A percentile compares a stretch with the other conserved stretches of the same genome.
Conservation (phyloP, 2,329 filamentous ascomycete species). For the Hypoxylon sp. region DNA sequence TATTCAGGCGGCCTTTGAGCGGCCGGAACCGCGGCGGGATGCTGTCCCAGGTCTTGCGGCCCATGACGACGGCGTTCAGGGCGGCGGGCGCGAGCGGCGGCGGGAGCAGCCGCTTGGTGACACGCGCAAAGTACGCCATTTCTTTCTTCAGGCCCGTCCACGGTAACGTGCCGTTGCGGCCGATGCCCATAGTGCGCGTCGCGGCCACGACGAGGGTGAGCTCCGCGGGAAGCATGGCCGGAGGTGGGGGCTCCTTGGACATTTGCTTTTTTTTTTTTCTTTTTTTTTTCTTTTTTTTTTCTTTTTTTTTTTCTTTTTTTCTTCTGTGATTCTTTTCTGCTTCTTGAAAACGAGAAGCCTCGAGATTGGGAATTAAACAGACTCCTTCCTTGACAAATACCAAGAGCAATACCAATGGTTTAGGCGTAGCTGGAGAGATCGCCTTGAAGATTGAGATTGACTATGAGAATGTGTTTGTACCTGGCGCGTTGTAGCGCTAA, state of each 20-base stretch:
- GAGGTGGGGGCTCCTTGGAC: conserved; percentile 17
- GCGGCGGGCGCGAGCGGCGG: conserved; percentile 46
- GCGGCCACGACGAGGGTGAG: conserved; percentile 95
- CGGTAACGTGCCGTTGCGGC: conserved; percentile 79
- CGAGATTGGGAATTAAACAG: not conserved
- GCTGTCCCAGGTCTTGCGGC: conserved; percentile 94
- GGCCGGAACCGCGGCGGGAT: conserved; percentile 85
- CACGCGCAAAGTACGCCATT: conserved; percentile 94
- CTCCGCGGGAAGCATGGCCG: conserved; percentile 58
- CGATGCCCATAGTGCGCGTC: conserved; percentile 91
- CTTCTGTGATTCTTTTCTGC: too few species aligned
- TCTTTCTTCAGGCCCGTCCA: conserved; percentile 91
- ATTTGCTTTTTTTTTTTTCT: conserved; percentile 25
- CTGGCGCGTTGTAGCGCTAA: conserved; percentile 7
- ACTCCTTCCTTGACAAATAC: not conserved
- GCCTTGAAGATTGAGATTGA: not conserved
- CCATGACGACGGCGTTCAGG: conserved; percentile 90
- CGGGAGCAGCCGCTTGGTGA: conserved; percentile 75
- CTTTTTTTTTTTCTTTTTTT: conserved; percentile 3
- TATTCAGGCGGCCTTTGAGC: conserved; percentile 81
- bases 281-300: too few species aligned
- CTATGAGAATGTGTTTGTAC: not conserved
- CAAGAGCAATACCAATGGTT: not conserved
- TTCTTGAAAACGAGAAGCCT: not conserved
- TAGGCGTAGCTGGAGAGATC: not conserved